Base-by-base conservation (phyloP, 345 rosid species). In the Sonneratia alba region DNA sequence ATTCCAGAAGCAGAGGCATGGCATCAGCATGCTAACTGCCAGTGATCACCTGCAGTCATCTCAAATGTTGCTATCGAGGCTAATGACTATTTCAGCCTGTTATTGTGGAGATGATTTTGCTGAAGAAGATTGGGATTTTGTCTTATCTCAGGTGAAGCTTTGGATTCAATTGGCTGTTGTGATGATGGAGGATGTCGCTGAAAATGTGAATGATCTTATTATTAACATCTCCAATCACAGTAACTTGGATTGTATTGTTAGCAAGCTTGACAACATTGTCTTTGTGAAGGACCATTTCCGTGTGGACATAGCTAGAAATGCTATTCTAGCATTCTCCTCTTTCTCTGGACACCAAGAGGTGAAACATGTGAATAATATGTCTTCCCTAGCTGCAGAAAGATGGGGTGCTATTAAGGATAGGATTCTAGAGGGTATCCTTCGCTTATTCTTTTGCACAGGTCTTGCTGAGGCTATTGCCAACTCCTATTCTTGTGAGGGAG, bases 141-240 rank as follows among this genome's bases (percentile, higher is more conserved):
- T 88, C 71, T 86, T 90, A 73, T 83, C 78, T 57, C 85, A 81
- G 51, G 70, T 83, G 74, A 91, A 84, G 81, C 71, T 85, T 79
- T 90, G 87, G 90, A 87, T 90, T 78, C 96, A 94, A 82, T 87
- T 95, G 66, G 93, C 86, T 37, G 97, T 94, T 73, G 93, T 94
- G 72, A 77, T 86, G 71, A 85, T 92, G 96, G 98, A 94, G 84
- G 96, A 94, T 76, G 81, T 83, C 65, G 80, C 92, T 64, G 98
- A 94, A 83, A 87, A 78, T 78, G 87, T 91, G 75, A 88, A 85
- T 69, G 89, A 88, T 76, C 72, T 75, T 71, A 73, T 87, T 53
- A 75, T 80, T 70, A 76, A 78, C 38, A 71, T 81, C 67, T 81
- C 88, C 78, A 74, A 82, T 75, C 78, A 82, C 76, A 77, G 55